These are phyloP conservation scores for Rhinocladiella similis DNA, from an alignment of 2,329 filamentous ascomycete species.

Conservation along the genomic window DNA sequence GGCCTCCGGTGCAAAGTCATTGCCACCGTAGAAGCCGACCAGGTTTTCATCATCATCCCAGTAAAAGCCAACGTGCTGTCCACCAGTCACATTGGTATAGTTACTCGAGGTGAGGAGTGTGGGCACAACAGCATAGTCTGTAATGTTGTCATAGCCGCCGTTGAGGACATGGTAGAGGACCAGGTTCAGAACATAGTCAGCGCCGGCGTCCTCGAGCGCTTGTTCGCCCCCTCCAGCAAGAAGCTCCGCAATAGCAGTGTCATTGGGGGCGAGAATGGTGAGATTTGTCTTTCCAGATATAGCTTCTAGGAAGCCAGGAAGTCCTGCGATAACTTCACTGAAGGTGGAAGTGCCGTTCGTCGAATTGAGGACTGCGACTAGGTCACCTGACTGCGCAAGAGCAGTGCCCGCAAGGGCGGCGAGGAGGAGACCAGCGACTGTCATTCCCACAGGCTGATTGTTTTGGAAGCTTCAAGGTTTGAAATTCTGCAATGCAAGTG, in stretches of 20 bases:
- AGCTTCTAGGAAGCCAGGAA: too few relatives aligned
- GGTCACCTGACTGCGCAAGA: slow-evolving; percentile 4
- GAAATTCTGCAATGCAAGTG: too few relatives aligned
- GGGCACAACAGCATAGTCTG: slow-evolving; percentile 4
- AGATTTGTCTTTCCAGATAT: slow-evolving; percentile 12
- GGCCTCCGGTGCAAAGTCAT: slow-evolving; percentile 6
- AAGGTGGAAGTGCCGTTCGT: neutral
- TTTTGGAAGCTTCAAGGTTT: neutral
- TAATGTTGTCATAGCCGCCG: too few relatives aligned
- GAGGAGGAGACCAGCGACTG: neutral
- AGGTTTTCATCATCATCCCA: slow-evolving; percentile 9
- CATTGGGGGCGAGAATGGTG: slow-evolving; percentile 16
- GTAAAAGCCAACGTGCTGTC: slow-evolving; percentile 13
- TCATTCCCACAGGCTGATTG: neutral
- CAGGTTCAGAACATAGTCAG: slow-evolving; percentile 10
- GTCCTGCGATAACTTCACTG: too few relatives aligned
- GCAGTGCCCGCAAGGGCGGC: slow-evolving; percentile 8
- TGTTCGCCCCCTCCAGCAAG: neutral
- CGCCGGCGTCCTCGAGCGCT: neutral
- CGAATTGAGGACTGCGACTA: slow-evolving; percentile 10
- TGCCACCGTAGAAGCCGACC: slow-evolving; percentile 7
- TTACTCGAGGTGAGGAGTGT: slow-evolving; percentile 12
- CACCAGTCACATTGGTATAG: slow-evolving; percentile 17
- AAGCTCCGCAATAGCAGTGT: slow-evolving; percentile 11
- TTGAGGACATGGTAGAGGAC: slow-evolving; percentile 12